These are phyloP conservation scores for Tillandsia fasciculata DNA, from an alignment of 176 grass and related monocot genomes.

Conservation along the genomic window DNA sequence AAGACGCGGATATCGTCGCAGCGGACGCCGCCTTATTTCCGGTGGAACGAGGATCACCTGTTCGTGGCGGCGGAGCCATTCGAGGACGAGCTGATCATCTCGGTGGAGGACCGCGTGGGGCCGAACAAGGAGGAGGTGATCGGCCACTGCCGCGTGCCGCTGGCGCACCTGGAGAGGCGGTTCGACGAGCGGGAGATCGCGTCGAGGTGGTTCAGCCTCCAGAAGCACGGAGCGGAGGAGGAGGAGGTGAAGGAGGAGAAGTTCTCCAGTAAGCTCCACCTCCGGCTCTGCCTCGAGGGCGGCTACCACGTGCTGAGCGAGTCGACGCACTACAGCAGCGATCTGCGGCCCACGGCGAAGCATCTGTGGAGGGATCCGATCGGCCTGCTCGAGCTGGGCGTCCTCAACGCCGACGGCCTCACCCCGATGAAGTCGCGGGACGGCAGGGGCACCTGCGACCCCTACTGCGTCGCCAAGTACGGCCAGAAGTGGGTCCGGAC, in stretches of 20 bases:
- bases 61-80: conserved; percentile 66
- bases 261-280: conserved; percentile 40
- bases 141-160: conserved; percentile 31
- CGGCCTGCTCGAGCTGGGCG: conserved; percentile 72
- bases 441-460: conserved; percentile 3
- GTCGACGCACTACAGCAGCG: conserved; percentile 71
- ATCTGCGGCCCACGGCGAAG: conserved; percentile 62
- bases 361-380: conserved; percentile 38
- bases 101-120: conserved; percentile 55
- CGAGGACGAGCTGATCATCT: conserved; percentile 60
- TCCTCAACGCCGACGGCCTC: conserved; percentile 40
- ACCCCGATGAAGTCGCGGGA: conserved; percentile 6
- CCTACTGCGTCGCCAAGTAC: conserved; percentile 60
- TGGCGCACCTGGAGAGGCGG: conserved; percentile 14
- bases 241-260: conserved; percentile 19
- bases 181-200: conserved; percentile 46
- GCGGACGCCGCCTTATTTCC: conserved; percentile 23
- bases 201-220: conserved; percentile 58
- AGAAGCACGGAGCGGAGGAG: conserved; percentile 14
- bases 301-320: conserved; percentile 87
- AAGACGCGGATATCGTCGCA: conserved; percentile 19
- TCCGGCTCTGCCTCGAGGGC: conserved; percentile 50
- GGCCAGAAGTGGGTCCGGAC: conserved; percentile 96
- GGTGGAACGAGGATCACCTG: conserved; percentile 85
- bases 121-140: conserved; percentile 32